Conservation (phyloP, 2,329 filamentous ascomycete genomes). For the Pseudogymnoascus destructans region DNA sequence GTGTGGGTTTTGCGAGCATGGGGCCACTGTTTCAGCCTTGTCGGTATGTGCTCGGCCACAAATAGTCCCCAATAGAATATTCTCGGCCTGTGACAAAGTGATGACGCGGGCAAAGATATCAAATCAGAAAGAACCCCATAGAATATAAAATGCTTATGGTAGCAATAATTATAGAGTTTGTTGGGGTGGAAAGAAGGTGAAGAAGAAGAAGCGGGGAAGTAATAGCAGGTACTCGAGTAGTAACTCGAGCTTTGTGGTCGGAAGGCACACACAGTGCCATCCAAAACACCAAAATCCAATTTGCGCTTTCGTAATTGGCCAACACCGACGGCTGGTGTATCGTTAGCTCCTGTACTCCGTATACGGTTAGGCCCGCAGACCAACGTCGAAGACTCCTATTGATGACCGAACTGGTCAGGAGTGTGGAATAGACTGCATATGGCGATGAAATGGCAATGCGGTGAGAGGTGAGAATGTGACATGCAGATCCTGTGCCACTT, state of each 20-base stretch:
- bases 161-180: neutral
- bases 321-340: neutral
- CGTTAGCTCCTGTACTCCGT: neutral
- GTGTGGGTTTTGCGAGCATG: conserved; percentile 2
- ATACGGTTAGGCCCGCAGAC: neutral
- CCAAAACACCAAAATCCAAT: neutral
- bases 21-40: neutral
- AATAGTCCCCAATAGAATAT: conserved; percentile 7
- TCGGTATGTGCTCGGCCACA: neutral
- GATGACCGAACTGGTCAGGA: neutral
- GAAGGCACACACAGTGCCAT: no score
- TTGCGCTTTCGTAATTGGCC: conserved; percentile 1
- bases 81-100: neutral
- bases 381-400: neutral
- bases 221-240: neutral
- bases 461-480: neutral
- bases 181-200: neutral
- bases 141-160: conserved; percentile 4
- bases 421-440: neutral
- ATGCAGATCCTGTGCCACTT: neutral
- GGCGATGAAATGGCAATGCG: neutral
- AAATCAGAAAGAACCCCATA: neutral
- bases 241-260: neutral
- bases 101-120: neutral
- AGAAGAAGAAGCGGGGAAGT: neutral